Evolutionary conservation across 2,329 filamentous ascomycete genomes (phyloP).

Genomic region (Colletotrichum navitas): DNA sequence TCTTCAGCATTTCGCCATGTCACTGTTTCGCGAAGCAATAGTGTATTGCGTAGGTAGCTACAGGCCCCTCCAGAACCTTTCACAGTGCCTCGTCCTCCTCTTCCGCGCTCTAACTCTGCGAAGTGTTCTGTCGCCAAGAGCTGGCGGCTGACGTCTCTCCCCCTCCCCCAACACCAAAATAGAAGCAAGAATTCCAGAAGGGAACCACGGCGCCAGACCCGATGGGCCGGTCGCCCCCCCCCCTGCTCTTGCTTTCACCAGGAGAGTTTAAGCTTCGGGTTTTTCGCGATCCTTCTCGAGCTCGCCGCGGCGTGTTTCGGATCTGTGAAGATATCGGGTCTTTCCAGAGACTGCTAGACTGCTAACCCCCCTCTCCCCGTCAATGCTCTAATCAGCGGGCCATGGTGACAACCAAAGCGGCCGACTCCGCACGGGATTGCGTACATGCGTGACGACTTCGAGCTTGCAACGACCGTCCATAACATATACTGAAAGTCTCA

Average conservation of each 20-base stretch:
- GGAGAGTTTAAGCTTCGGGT: conserved; percentile 6
- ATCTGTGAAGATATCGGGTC: not conserved
- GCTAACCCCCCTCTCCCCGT: not conserved
- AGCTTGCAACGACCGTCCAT: not conserved
- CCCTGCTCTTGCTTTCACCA: not conserved
- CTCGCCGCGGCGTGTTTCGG: not conserved
- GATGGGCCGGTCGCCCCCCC: not conserved
- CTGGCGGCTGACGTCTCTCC: conserved; percentile 6
- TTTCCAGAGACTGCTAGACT: not conserved
- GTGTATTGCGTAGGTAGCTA: not conserved
- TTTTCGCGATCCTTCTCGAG: not conserved
- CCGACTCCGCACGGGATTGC: conserved; percentile 11
- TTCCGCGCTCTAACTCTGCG: not conserved
- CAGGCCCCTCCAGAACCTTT: not conserved
- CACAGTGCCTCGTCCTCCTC: not conserved
- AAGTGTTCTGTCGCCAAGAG: conserved; percentile 2
- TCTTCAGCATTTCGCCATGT: not conserved
- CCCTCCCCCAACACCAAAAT: conserved; percentile 13
- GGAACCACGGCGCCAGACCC: conserved; percentile 1
- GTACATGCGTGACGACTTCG: conserved; percentile 13
- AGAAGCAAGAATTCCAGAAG: conserved; percentile 2
- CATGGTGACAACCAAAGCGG: not conserved
- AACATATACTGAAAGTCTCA: not conserved
- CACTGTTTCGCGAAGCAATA: not conserved
- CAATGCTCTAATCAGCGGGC: not conserved